phyloP scores from a whole-genome alignment of 495 filamentous ascomycete genomes.

The Chaetomium tenue region DNA sequence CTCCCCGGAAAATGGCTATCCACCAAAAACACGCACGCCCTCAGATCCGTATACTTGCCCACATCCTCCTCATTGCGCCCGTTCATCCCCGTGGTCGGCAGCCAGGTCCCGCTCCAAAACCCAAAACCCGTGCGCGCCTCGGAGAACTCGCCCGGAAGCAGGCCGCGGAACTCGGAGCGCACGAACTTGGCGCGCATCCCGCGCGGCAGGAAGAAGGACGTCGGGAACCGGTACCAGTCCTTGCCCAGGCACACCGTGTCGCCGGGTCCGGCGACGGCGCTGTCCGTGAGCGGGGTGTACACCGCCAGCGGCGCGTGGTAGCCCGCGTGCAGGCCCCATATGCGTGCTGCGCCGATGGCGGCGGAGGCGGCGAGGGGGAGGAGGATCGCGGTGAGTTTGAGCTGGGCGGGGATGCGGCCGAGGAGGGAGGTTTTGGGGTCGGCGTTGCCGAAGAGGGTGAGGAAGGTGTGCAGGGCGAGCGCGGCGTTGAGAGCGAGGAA shows the following conservation, averaged over 20 bases:
- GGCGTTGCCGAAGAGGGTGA: conserved; percentile 66
- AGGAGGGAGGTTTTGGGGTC: conserved; percentile 58
- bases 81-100: conserved; percentile 83
- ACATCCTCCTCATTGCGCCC: conserved; percentile 84
- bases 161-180: conserved; percentile 80
- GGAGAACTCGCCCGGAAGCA: conserved; percentile 88
- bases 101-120: conserved; percentile 74
- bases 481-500: conserved; percentile 89
- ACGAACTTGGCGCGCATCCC: conserved; percentile 81
- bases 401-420: conserved; percentile 64
- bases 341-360: conserved; percentile 65
- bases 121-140: conserved; percentile 61
- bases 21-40: conserved; percentile 76
- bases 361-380: conserved; percentile 55
- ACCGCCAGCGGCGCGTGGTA: conserved; percentile 84
- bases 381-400: conserved; percentile 64
- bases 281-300: conserved; percentile 52
- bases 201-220: conserved; percentile 82
- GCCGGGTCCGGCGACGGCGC: conserved; percentile 50
- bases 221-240: conserved; percentile 98
- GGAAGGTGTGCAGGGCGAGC: conserved; percentile 73
- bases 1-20: conserved; percentile 76
- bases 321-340: conserved; percentile 74
- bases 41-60: conserved; percentile 79
- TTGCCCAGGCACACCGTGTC: conserved; percentile 86